Percentiles rank a stretch among this genome's conserved stretches.
Conservation (phyloP, 345 rosid genomes). For the Arabidopsis thaliana region DNA sequence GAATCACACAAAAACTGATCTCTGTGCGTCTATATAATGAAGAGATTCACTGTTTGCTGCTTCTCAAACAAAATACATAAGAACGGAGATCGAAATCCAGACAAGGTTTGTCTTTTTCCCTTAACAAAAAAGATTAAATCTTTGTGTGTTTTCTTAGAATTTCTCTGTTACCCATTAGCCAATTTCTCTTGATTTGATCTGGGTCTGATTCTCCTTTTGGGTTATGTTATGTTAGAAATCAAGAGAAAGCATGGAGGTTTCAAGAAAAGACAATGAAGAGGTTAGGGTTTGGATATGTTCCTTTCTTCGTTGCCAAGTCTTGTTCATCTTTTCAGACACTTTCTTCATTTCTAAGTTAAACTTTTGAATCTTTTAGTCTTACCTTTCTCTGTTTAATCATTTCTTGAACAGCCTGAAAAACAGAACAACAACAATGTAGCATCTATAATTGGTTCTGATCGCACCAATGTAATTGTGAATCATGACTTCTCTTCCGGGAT, state of each 20-base stretch:
- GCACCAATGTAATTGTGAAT: constrained; percentile 62
- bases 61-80: constrained; percentile 34
- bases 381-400: constrained; percentile 20
- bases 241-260: constrained; percentile 40
- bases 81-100: constrained; percentile 18
- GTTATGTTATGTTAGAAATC: constrained; percentile 33
- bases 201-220: constrained; percentile 24
- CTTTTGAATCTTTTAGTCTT: constrained; percentile 3
- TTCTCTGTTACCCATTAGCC: background rate
- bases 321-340: constrained; percentile 20
- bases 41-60: constrained; percentile 41
- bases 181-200: constrained; percentile 23
- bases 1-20: background rate
- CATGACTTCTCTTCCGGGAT: constrained; percentile 78
- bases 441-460: constrained; percentile 58
- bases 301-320: constrained; percentile 35
- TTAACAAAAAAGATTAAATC: background rate
- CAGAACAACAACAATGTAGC: constrained; percentile 46
- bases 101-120: constrained; percentile 35
- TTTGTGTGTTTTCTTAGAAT: background rate
- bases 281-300: constrained; percentile 31
- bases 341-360: constrained; percentile 29
- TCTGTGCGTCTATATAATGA: constrained; percentile 39
- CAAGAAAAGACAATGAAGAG: constrained; percentile 36
- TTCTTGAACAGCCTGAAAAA: background rate